Conservation (phyloP, 768 basidiomycete genomes). For the Trametes elegans region DNA sequence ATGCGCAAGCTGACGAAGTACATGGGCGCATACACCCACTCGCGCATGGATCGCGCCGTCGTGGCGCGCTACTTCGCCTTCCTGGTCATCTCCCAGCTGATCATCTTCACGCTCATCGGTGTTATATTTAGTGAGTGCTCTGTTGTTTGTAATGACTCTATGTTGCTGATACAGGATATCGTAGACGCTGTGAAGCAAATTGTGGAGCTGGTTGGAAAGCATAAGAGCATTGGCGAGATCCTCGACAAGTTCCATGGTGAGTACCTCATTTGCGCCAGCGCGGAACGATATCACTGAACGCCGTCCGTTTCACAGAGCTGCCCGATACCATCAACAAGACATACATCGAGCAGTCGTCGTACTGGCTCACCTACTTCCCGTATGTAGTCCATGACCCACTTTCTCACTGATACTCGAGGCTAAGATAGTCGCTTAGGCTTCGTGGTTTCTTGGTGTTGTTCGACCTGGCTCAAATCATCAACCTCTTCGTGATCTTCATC, state of each 20-base stretch:
- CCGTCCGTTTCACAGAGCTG: constrained; percentile 46
- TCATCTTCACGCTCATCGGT: constrained; percentile 92
- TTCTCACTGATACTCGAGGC: neutral
- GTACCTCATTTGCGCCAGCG: neutral
- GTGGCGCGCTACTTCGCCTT: constrained; percentile 92
- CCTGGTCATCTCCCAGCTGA: constrained; percentile 88
- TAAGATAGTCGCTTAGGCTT: constrained; percentile 45
- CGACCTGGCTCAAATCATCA: constrained; percentile 93
- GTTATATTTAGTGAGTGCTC: constrained; percentile 73
- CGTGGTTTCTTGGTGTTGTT: constrained; percentile 95
- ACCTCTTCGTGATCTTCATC: constrained; percentile 82
- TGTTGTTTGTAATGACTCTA: neutral
- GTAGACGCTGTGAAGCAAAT: constrained; percentile 39
- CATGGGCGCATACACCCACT: constrained; percentile 68
- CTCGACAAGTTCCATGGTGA: constrained; percentile 45
- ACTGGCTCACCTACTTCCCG: constrained; percentile 95
- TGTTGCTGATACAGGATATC: neutral
- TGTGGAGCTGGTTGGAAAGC: constrained; percentile 46
- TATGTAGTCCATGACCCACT: constrained; percentile 30
- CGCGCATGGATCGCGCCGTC: constrained; percentile 85
- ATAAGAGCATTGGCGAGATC: constrained; percentile 45
- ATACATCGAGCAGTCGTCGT: constrained; percentile 88
- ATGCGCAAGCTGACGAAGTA: constrained; percentile 82
- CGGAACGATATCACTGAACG: neutral
- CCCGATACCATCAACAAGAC: constrained; percentile 77